A percentile compares a stretch with the other conserved stretches of the same genome.
Conservation (phyloP, 2,329 filamentous ascomycete genomes). For the Chrysoporthe austroafricana region DNA sequence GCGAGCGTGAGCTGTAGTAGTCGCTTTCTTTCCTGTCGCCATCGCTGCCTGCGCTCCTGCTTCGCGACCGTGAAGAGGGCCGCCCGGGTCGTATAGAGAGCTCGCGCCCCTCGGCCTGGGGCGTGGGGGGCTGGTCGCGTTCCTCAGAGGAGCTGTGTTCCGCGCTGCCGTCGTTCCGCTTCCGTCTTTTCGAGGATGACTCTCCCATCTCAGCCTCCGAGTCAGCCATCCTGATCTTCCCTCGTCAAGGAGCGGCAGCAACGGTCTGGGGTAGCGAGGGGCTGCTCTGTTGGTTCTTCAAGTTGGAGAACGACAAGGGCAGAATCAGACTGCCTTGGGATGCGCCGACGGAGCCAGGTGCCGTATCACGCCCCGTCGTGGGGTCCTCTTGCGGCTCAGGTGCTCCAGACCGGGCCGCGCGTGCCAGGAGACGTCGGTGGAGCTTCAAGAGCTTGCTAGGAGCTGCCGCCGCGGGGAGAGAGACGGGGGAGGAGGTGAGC, state of each 20-base stretch:
- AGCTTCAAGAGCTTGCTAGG: background rate
- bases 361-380: too few relatives aligned
- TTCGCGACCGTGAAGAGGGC: slow-evolving; percentile 32
- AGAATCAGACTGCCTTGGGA: background rate
- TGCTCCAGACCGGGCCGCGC: too few relatives aligned
- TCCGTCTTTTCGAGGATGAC: slow-evolving; percentile 47
- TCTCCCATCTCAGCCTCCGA: slow-evolving; percentile 30
- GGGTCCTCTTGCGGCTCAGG: too few relatives aligned
- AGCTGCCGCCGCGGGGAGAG: background rate
- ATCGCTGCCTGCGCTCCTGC: slow-evolving; percentile 28
- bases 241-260: background rate
- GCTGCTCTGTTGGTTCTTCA: background rate
- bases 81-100: slow-evolving; percentile 36
- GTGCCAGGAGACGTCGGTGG: background rate
- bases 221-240: background rate
- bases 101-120: slow-evolving; percentile 24
- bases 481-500: background rate
- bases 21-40: slow-evolving; percentile 21
- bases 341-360: too few relatives aligned
- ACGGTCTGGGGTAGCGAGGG: background rate
- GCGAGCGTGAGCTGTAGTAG: slow-evolving; percentile 31
- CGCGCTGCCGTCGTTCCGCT: slow-evolving; percentile 45
- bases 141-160: slow-evolving; percentile 50
- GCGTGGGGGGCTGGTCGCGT: slow-evolving; percentile 18
- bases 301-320: background rate